Conservation (phyloP, 352 stramenopile species). For the Phytopythium ostracodes region DNA sequence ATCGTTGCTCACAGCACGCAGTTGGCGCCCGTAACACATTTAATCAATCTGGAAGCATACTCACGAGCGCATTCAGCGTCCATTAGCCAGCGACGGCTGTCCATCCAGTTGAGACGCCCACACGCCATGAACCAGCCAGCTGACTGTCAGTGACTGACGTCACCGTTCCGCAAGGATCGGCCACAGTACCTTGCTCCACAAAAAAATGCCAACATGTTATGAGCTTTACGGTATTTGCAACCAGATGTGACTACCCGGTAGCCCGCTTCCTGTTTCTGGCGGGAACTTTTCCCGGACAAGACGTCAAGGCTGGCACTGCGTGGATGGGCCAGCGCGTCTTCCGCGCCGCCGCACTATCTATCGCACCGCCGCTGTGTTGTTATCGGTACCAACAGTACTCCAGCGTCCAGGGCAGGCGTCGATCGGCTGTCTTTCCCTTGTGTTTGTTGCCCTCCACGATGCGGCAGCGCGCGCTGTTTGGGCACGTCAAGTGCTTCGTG, state of each 20-base stretch:
- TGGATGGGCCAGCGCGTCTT: background rate
- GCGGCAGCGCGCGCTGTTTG: slow-evolving; percentile 45
- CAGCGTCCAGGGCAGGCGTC: background rate
- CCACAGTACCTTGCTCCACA: background rate
- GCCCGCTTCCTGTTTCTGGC: background rate
- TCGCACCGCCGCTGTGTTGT: background rate
- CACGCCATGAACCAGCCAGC: too few species aligned
- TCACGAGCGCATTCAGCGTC: too few species aligned
- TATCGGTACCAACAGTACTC: too few species aligned
- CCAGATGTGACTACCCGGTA: background rate
- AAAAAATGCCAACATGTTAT: background rate
- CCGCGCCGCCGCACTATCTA: background rate
- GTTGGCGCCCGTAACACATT: too few species aligned
- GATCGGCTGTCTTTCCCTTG: background rate
- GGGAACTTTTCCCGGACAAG: background rate
- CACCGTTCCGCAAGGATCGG: background rate
- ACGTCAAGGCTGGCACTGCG: background rate
- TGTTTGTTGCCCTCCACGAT: slow-evolving; percentile 14
- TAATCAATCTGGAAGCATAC: background rate
- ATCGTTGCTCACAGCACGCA: too few species aligned
- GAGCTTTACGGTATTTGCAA: background rate
- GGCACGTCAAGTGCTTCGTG: slow-evolving; percentile 44
- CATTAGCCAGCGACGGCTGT: background rate
- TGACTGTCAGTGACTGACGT: too few species aligned
- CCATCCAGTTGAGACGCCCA: too few species aligned